phyloP scores from a whole-genome alignment of 352 stramenopile genomes.

The Pythium periplocum region DNA sequence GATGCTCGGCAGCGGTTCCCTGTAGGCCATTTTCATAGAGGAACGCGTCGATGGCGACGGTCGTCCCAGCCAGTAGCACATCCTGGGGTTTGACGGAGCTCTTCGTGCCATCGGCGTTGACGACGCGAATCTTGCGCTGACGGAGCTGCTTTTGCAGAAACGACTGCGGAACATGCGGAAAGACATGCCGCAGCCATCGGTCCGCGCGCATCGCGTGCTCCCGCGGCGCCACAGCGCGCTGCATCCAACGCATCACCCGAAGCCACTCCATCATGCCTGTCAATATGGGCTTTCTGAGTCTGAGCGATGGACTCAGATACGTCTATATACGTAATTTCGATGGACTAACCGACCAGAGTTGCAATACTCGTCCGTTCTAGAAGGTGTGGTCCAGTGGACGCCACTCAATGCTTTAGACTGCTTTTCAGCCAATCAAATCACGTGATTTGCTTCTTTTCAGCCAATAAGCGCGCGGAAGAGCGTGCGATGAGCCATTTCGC shows the following conservation, averaged over 20 bases:
- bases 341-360: neutral
- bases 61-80: conserved; percentile 30
- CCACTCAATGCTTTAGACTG: neutral
- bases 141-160: conserved; percentile 60
- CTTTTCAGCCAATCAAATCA: conserved; percentile 13
- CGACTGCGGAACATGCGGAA: conserved; percentile 43
- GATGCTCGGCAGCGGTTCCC: neutral
- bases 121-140: conserved; percentile 60
- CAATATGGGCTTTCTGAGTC: neutral
- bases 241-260: conserved; percentile 46
- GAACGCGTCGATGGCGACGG: conserved; percentile 49
- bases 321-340: conserved; percentile 6
- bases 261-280: conserved; percentile 23
- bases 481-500: no score
- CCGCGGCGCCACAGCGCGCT: conserved; percentile 28
- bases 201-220: conserved; percentile 65
- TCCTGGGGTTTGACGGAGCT: conserved; percentile 22
- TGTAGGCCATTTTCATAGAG: conserved; percentile 28
- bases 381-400: neutral
- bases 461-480: neutral
- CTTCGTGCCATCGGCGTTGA: neutral
- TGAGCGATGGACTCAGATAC: neutral
- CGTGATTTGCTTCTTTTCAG: neutral
- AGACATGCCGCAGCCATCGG: conserved; percentile 54
- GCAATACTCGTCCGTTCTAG: conserved; percentile 11